These are phyloP conservation scores for Fusarium haematococcum DNA, from an alignment of 2,329 filamentous ascomycete species.

Conservation along the genomic window DNA sequence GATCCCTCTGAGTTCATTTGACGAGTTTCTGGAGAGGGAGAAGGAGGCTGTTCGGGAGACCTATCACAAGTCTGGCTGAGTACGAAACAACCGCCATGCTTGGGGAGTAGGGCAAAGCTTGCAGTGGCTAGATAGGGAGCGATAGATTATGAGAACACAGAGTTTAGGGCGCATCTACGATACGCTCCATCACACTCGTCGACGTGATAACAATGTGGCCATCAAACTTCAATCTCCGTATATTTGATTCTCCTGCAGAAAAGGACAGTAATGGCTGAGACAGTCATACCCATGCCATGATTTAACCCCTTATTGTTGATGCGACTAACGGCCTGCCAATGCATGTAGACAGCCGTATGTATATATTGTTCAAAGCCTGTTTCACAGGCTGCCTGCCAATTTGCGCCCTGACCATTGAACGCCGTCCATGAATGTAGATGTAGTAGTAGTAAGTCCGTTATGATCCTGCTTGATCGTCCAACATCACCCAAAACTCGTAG, in stretches of 20 bases:
- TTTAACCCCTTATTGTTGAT: neutral
- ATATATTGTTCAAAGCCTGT: constrained; percentile 16
- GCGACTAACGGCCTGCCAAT: neutral
- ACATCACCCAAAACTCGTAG: constrained; percentile 2
- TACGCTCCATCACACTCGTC: neutral
- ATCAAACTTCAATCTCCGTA: neutral
- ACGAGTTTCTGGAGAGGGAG: constrained; percentile 57
- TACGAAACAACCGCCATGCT: neutral
- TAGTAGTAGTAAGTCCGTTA: neutral
- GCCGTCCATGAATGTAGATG: constrained; percentile 13
- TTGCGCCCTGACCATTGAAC: constrained; percentile 25
- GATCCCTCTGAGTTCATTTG: constrained; percentile 56
- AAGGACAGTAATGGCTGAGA: neutral
- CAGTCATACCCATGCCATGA: neutral
- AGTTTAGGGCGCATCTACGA: neutral
- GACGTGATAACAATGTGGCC: neutral
- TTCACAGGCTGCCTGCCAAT: constrained; percentile 12
- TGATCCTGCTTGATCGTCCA: constrained; percentile 1
- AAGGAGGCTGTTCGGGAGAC: constrained; percentile 47
- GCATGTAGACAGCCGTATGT: neutral
- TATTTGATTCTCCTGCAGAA: neutral
- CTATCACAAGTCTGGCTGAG: constrained; percentile 30
- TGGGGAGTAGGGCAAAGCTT: neutral
- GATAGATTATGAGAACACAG: neutral
- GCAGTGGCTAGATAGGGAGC: neutral